Percentiles rank a stretch among this genome's conserved stretches.
phyloP scores from a whole-genome alignment of 2,329 filamentous ascomycete species.

The Alternaria novae-zelandiae region DNA sequence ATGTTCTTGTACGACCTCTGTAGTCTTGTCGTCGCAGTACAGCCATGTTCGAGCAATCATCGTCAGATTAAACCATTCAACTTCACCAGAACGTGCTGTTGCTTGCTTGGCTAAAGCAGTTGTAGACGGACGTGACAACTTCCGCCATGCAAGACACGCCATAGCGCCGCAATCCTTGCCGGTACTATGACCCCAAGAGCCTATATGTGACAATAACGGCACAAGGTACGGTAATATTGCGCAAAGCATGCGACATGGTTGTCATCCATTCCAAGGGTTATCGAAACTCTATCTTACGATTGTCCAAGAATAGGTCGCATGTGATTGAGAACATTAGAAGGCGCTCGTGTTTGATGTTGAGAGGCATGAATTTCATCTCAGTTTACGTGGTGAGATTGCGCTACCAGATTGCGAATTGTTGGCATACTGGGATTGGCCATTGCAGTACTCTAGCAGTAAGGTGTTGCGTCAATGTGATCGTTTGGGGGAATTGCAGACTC shows the following conservation, averaged over 20 bases:
- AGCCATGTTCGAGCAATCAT: neutral
- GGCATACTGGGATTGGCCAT: conserved; percentile 22
- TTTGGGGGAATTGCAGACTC: conserved; percentile 28
- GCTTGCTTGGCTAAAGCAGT: neutral
- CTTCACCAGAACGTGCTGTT: neutral
- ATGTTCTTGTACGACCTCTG: neutral
- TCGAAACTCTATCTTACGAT: conserved; percentile 12
- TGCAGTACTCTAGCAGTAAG: conserved; percentile 9
- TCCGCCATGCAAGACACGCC: conserved; percentile 2
- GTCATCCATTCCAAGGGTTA: neutral
- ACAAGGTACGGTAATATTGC: conserved; percentile 22
- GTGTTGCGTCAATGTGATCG: conserved; percentile 18
- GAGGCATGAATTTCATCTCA: conserved; percentile 6
- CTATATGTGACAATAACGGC: conserved; percentile 36
- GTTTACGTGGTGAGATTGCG: conserved; percentile 6
- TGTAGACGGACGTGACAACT: neutral
- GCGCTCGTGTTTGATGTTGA: conserved; percentile 5
- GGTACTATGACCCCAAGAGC: conserved; percentile 19
- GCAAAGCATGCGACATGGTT: conserved; percentile 9
- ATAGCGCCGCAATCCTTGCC: conserved; percentile 1
- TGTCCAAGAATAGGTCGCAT: conserved; percentile 30
- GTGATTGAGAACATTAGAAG: neutral
- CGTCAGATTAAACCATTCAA: neutral
- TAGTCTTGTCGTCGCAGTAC: neutral
- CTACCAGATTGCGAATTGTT: conserved; percentile 23